These are phyloP conservation scores for Alternaria infectoria DNA, from an alignment of 2,329 filamentous ascomycete species.

Conservation along the genomic window DNA sequence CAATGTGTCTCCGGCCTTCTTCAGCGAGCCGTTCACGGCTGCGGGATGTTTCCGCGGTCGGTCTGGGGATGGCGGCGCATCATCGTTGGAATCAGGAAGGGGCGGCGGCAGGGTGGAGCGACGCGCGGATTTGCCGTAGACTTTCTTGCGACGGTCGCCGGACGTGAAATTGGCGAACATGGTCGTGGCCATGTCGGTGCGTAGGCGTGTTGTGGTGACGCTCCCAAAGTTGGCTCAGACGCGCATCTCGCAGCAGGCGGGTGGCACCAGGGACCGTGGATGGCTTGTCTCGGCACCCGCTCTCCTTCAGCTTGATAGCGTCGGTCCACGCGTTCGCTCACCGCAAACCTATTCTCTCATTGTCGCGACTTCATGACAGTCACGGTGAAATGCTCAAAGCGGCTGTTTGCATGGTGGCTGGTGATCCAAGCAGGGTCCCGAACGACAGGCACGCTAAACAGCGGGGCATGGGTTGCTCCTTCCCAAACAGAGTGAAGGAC, in stretches of 20 bases:
- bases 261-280: neutral
- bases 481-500: conserved; percentile 31
- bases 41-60: conserved; percentile 34
- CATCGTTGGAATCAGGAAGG: conserved; percentile 23
- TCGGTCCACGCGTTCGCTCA: conserved; percentile 8
- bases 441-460: conserved; percentile 23
- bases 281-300: neutral
- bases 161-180: conserved; percentile 38
- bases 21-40: conserved; percentile 10
- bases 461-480: conserved; percentile 30
- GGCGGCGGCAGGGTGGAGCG: conserved; percentile 19
- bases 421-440: conserved; percentile 23
- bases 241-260: conserved; percentile 27
- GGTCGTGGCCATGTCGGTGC: conserved; percentile 27
- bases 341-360: neutral
- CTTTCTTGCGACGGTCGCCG: conserved; percentile 46
- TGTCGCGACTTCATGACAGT: neutral
- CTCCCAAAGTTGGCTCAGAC: conserved; percentile 15
- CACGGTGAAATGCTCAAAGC: conserved; percentile 14
- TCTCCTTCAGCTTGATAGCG: conserved; percentile 2
- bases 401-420: conserved; percentile 18
- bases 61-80: conserved; percentile 41
- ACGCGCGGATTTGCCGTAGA: conserved; percentile 48
- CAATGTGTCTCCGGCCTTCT: conserved; percentile 6
- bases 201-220: conserved; percentile 14